phyloP scores from a whole-genome alignment of 2,329 filamentous ascomycete species.

The Beauveria medogensis region DNA sequence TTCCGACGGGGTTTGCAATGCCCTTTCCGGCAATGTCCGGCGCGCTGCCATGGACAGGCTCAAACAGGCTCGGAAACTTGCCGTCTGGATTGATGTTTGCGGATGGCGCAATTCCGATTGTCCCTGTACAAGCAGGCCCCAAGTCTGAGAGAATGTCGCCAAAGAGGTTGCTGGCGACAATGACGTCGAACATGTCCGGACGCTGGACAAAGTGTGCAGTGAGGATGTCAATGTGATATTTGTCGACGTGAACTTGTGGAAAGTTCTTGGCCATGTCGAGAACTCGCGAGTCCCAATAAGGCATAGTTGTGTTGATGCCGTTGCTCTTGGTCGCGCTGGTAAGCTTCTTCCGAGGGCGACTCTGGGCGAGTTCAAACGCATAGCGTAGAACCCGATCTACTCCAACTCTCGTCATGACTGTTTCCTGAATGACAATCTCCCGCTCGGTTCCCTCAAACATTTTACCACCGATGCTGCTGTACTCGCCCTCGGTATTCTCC shows the following conservation, averaged over 20 bases:
- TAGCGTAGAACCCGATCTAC: slow-evolving; percentile 56
- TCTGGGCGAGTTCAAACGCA: slow-evolving; percentile 54
- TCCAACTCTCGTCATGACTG: slow-evolving; percentile 53
- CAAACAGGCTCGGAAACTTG: slow-evolving; percentile 52
- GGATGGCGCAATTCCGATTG: slow-evolving; percentile 65
- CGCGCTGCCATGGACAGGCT: slow-evolving; percentile 67
- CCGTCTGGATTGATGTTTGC: slow-evolving; percentile 56
- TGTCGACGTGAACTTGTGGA: slow-evolving; percentile 51
- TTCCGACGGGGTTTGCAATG: slow-evolving; percentile 64
- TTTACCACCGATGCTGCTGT: slow-evolving; percentile 55
- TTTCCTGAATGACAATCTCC: slow-evolving; percentile 54
- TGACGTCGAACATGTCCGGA: slow-evolving; percentile 51
- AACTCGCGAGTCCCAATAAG: slow-evolving; percentile 58
- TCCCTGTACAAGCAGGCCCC: slow-evolving; percentile 61
- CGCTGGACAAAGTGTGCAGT: slow-evolving; percentile 55
- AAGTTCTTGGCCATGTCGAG: slow-evolving; percentile 45
- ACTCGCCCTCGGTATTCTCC: slow-evolving; percentile 62
- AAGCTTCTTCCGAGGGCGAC: slow-evolving; percentile 48
- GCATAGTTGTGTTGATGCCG: slow-evolving; percentile 59
- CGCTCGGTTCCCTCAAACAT: slow-evolving; percentile 51
- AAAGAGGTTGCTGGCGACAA: slow-evolving; percentile 55
- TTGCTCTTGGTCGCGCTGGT: slow-evolving; percentile 62
- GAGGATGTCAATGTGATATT: slow-evolving; percentile 61
- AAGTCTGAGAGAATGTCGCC: slow-evolving; percentile 66
- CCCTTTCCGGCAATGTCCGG: slow-evolving; percentile 68